Percentiles rank a stretch among this genome's conserved stretches.
These are phyloP conservation scores for Rosa hybrid DNA, from an alignment of 331 rosid genomes.

Conservation along the genomic window DNA sequence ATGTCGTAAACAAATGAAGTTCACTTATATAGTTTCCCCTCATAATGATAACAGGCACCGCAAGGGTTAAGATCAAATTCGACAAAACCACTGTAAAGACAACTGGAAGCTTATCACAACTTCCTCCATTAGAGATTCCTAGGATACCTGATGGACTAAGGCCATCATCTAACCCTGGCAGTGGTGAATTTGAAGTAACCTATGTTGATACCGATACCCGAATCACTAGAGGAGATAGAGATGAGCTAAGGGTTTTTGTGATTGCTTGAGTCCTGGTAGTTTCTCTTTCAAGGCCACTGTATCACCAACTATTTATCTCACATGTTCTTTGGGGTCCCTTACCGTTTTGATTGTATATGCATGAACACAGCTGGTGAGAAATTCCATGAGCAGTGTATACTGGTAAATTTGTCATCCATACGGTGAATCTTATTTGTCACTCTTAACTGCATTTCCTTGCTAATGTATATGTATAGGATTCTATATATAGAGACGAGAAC, in stretches of 20 bases:
- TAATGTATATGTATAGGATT: neutral
- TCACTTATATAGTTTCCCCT: constrained; percentile 5
- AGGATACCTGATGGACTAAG: constrained; percentile 76
- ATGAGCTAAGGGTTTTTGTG: constrained; percentile 92
- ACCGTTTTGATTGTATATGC: constrained; percentile 20
- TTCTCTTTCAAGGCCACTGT: constrained; percentile 2
- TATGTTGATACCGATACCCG: constrained; percentile 70
- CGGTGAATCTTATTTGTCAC: neutral
- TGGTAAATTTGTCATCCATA: constrained; percentile 18
- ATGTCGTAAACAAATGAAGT: constrained; percentile 3
- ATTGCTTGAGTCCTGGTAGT: constrained; percentile 46
- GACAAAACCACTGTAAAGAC: constrained; percentile 86
- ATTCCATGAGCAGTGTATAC: constrained; percentile 10
- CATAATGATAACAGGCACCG: constrained; percentile 48
- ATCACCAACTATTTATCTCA: constrained; percentile 1
- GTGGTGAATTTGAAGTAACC: constrained; percentile 88
- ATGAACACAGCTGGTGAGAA: constrained; percentile 1
- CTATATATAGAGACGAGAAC: neutral
- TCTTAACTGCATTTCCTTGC: neutral
- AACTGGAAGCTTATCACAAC: constrained; percentile 75
- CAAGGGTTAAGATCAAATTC: constrained; percentile 68
- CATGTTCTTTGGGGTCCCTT: neutral
- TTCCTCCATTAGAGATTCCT: constrained; percentile 82
- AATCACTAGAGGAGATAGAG: constrained; percentile 85
- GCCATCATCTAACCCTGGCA: constrained; percentile 73